A percentile compares a stretch with the other conserved stretches of the same genome.
phyloP scores from a whole-genome alignment of 768 basidiomycete species.

The Boletus edulis region DNA sequence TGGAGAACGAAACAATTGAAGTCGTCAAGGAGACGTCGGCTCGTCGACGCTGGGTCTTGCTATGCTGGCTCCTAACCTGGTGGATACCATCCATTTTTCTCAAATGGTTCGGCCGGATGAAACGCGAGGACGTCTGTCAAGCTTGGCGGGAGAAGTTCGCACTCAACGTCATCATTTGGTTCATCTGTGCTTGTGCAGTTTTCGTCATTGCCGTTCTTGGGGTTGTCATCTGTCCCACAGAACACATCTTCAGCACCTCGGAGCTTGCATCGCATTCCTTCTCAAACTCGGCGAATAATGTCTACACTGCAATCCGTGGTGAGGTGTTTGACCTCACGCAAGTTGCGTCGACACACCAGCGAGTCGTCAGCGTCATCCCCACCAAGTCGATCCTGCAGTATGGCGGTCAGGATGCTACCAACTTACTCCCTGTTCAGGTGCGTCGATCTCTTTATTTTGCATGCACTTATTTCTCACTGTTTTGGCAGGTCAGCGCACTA shows the following conservation, averaged over 20 bases:
- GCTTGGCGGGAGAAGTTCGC: slow-evolving; percentile 98
- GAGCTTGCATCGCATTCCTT: slow-evolving; percentile 78
- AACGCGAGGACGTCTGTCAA: slow-evolving; percentile 88
- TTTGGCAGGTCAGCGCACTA: too few species aligned
- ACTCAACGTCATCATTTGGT: slow-evolving; percentile 95
- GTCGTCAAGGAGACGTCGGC: slow-evolving; percentile 80
- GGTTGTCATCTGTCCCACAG: slow-evolving; percentile 87
- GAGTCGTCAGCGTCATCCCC: slow-evolving; percentile 70
- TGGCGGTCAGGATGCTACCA: slow-evolving; percentile 71
- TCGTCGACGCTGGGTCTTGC: slow-evolving; percentile 80
- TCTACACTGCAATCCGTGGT: slow-evolving; percentile 84
- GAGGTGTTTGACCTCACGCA: slow-evolving; percentile 89
- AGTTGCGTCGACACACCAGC: slow-evolving; percentile 62
- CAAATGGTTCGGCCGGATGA: slow-evolving; percentile 82
- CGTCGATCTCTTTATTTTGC: not conserved
- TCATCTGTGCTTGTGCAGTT: slow-evolving; percentile 81
- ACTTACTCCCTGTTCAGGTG: too few species aligned
- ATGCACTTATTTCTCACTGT: too few species aligned
- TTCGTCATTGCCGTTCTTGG: slow-evolving; percentile 93
- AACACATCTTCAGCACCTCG: slow-evolving; percentile 80
- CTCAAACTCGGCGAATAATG: slow-evolving; percentile 63
- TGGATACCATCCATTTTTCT: slow-evolving; percentile 81
- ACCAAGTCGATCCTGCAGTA: slow-evolving; percentile 76
- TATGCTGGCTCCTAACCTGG: slow-evolving; percentile 89
- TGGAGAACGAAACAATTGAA: slow-evolving; percentile 87